Evolutionary conservation across 768 basidiomycete genomes (phyloP).

Genomic region (Austroboletus eburneus): DNA sequence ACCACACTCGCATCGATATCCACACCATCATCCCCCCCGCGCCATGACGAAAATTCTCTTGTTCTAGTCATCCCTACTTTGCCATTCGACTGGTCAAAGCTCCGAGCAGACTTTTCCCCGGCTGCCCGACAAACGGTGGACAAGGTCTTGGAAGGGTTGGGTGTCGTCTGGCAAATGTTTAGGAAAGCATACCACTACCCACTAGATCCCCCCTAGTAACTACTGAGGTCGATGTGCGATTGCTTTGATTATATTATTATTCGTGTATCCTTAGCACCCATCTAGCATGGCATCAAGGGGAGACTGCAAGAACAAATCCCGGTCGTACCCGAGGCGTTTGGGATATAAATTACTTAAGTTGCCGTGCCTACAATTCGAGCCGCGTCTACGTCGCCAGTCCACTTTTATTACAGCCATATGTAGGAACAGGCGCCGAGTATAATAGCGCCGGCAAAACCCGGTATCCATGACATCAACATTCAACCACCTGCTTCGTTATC

Average conservation of each 20-base stretch:
- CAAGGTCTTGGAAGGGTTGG: constrained; percentile 24
- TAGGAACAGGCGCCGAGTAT: too few relatives aligned
- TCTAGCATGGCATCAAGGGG: too few relatives aligned
- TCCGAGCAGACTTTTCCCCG: constrained; percentile 25
- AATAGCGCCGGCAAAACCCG: too few relatives aligned
- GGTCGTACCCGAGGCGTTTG: too few relatives aligned
- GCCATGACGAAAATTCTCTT: constrained; percentile 18
- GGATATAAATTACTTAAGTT: too few relatives aligned
- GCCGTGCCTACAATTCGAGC: too few relatives aligned
- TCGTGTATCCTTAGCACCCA: constrained; percentile 14
- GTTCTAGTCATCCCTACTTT: constrained; percentile 11
- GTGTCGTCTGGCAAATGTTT: constrained; percentile 27
- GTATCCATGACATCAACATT: too few relatives aligned
- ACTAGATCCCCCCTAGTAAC: constrained; percentile 30
- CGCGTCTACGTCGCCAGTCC: too few relatives aligned
- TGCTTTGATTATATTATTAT: constrained; percentile 1
- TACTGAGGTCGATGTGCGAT: constrained; percentile 2
- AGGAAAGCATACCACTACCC: constrained; percentile 33
- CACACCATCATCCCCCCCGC: constrained; percentile 11
- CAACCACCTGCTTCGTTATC: too few relatives aligned
- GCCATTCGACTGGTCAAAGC: constrained; percentile 28
- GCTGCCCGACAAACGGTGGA: constrained; percentile 21
- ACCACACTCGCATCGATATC: constrained; percentile 10
- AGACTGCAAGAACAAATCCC: too few relatives aligned
- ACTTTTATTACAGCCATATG: too few relatives aligned